Evolutionary conservation across 345 rosid genomes (phyloP).

Genomic region (Eucalyptus microcorys): DNA sequence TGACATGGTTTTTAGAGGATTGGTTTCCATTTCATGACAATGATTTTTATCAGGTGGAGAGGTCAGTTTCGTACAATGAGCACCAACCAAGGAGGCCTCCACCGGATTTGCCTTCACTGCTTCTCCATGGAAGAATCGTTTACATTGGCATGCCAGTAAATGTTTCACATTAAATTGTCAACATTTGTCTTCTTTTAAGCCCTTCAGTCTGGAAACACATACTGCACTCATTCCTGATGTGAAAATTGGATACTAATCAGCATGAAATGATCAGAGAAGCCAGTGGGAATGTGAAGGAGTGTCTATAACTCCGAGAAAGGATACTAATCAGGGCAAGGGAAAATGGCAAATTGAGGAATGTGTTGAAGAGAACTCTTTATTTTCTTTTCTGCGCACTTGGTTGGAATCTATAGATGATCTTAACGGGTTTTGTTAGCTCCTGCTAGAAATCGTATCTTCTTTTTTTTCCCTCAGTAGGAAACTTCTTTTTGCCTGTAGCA

Average conservation of each 20-base stretch:
- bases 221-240: background rate
- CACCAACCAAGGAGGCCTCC: slow-evolving; percentile 54
- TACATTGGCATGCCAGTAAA: slow-evolving; percentile 92
- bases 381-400: background rate
- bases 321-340: background rate
- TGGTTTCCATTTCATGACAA: background rate
- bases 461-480: background rate
- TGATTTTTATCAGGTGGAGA: slow-evolving; percentile 38
- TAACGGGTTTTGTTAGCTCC: background rate
- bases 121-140: slow-evolving; percentile 67
- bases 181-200: background rate
- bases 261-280: background rate
- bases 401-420: background rate
- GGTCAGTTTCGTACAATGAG: slow-evolving; percentile 50
- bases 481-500: background rate
- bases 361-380: background rate
- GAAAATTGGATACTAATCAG: background rate
- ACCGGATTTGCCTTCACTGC: slow-evolving; percentile 79
- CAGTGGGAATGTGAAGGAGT: background rate
- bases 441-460: background rate
- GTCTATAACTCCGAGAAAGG: background rate
- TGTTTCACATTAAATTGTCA: background rate
- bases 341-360: background rate
- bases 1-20: background rate
- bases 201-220: background rate